Evolutionary conservation across 208 protist species (phyloP), one percentile per base, ranked within the genome.

Genomic region (Leishmania guyanensis): DNA sequence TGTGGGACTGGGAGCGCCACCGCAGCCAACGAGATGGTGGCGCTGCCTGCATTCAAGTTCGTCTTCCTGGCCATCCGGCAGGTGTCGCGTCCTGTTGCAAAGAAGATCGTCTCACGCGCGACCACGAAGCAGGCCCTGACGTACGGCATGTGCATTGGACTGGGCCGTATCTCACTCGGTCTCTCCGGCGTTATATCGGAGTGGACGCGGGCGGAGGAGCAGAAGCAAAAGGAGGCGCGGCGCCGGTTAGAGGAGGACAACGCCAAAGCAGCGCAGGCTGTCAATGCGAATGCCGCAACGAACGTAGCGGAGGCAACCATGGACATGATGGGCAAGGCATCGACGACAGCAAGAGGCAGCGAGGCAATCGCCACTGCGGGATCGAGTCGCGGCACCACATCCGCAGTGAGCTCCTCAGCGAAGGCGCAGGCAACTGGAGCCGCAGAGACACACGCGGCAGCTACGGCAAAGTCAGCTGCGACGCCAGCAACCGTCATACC

Each of bases 101-200:
- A 81, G 62, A 83, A 86, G 58, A 91, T 94, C 46, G 90, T 97
- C 12, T 66, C 69, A 46, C 90, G 89, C 4, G 92, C 92, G 17
- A 94, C 90, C 48, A 84, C 65, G 20, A 87, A 91, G 83, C 84
- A 75, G 16, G 89, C 84, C 6, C 5, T 93, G 33, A 97, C 91
- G 53, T 91, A 91, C 60, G 76, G 84, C 22, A 72, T 95, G 51
- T 97, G 94, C 84, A 89, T 97, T 79, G 84, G 78, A 8, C 89
- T 97, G 50, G 94, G 94, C 29, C 90, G 91, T 33, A 83, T 97
- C 50, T 97, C 94, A 1, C 83, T 94, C 9, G 94, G 92, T 50
- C 68, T 97, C 54, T 88, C 89, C 14, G 88, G 88, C 62, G 91
- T 94, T 73, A 92, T 95, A 46, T 78, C 86, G 0, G 91, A 94